Evolutionary conservation across 208 protist species (phyloP).

Genomic region (Borovskyia barvae): DNA sequence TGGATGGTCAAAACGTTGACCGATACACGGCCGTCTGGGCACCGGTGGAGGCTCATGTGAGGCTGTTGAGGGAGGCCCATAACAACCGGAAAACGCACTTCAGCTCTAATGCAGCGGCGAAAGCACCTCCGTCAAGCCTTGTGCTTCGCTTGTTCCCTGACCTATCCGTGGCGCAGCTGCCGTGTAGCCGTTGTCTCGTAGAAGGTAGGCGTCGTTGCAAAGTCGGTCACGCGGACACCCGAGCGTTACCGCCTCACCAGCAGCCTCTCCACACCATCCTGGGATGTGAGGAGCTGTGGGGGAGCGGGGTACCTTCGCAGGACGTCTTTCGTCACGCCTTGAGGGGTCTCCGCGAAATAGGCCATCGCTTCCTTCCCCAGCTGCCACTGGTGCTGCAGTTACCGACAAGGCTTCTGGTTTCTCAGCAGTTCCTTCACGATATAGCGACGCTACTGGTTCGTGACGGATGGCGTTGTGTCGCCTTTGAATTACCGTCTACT

Average conservation of each 20-base stretch:
- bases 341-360: constrained; percentile 14
- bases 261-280: constrained; percentile 31
- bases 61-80: not conserved
- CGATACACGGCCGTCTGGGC: constrained; percentile 16
- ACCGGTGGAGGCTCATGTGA: constrained; percentile 24
- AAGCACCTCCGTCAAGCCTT: constrained; percentile 26
- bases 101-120: not conserved
- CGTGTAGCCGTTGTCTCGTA: not conserved
- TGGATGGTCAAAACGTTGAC: too few species aligned
- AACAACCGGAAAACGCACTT: not conserved
- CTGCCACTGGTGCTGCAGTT: constrained; percentile 41
- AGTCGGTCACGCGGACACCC: not conserved
- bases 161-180: constrained; percentile 33
- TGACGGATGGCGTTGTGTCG: constrained; percentile 24
- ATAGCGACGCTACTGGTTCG: constrained; percentile 21
- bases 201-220: not conserved
- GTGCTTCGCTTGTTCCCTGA: constrained; percentile 55
- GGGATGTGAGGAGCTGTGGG: constrained; percentile 31
- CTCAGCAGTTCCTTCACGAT: constrained; percentile 43
- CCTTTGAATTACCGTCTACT: constrained; percentile 49
- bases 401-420: constrained; percentile 58
- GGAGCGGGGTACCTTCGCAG: constrained; percentile 18
- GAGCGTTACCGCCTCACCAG: constrained; percentile 15
- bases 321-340: constrained; percentile 23
- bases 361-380: constrained; percentile 9